Evolutionary conservation across 805 yeast species (phyloP), one percentile per base, ranked within the genome.

Genomic region (Pichia rugopelliculosa): DNA sequence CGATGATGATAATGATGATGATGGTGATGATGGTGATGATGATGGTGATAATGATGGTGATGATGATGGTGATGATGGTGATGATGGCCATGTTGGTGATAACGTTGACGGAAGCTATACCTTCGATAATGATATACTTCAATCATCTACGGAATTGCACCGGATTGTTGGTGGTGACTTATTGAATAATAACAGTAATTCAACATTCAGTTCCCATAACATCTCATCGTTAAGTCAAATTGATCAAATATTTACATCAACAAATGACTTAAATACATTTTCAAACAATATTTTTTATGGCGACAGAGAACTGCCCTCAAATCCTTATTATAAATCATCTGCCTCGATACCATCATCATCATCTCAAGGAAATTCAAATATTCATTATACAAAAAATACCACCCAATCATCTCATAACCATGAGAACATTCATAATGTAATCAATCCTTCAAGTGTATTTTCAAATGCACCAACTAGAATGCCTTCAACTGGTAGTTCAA

Each of bases 1-100:
- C 15, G 22, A 42, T n/a, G 41, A 41, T 21, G 49, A 49, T 24
- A 12, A 26, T 9, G 47, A 54, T 9, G 44, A 50, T 44, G 36
- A 39, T n/a, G 24, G 39, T 18, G 24, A 25, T 13, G 41, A 36
- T 11, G 24, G 37, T 37, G 18, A 15, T 26, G 30, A 38, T n/a
- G 17, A 21, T 24, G 23, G 38, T 27, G 22, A 21, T n/a, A 15
- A 36, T 37, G n/a, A 26, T 25, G 22, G 26, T 18, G 9, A 22
- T 18, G 27, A 27, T 15, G 41, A 47, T 15, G 20, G 12, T 18
- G 12, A 30, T n/a, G 36, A 33, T 36, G 17, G 36, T 26, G 10
- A 20, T 30, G 9, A 33, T 42, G 24, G 37, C 17, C 23, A 23
- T 24, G 26, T 7, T 13, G 36, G 25, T 17, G 41, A 46, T 33